Conservation (phyloP, 2,329 filamentous ascomycete genomes). For the Corynespora cassiicola region DNA sequence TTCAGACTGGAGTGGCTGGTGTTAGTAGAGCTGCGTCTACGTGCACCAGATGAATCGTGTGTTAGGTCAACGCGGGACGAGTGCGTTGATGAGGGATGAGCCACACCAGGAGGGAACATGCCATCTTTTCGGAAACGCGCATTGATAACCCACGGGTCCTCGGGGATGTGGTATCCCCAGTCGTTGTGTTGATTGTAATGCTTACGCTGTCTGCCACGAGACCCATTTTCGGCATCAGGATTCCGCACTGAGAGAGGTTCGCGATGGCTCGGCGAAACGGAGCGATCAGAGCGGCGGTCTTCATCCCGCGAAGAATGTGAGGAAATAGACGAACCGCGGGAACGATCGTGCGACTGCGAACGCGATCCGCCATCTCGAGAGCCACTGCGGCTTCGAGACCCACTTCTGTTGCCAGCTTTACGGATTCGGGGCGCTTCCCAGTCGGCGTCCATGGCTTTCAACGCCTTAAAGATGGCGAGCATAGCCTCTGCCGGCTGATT, state of each 20-base stretch:
- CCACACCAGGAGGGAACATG: slow-evolving; percentile 63
- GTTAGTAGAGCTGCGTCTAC: slow-evolving; percentile 40
- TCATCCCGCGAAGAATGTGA: slow-evolving; percentile 37
- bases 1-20: slow-evolving; percentile 34
- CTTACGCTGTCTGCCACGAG: slow-evolving; percentile 47
- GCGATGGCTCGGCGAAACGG: slow-evolving; percentile 19
- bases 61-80: slow-evolving; percentile 56
- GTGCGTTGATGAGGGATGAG: slow-evolving; percentile 58
- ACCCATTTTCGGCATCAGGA: slow-evolving; percentile 18
- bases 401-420: slow-evolving; percentile 48
- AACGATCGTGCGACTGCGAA: slow-evolving; percentile 39
- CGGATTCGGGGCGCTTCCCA: slow-evolving; percentile 70
- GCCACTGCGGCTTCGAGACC: slow-evolving; percentile 38
- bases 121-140: slow-evolving; percentile 87
- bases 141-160: slow-evolving; percentile 93
- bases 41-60: slow-evolving; percentile 28
- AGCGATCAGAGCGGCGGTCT: slow-evolving; percentile 11
- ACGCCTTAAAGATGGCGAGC: slow-evolving; percentile 90
- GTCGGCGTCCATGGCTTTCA: slow-evolving; percentile 84
- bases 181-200: slow-evolving; percentile 56
- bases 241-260: slow-evolving; percentile 41
- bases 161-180: slow-evolving; percentile 81
- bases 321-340: slow-evolving; percentile 40
- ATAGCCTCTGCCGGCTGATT: slow-evolving; percentile 95
- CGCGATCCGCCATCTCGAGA: slow-evolving; percentile 31